These are phyloP conservation scores for Smallanthus sonchifolius DNA, from an alignment of 129 eudicot species.

Conservation along the genomic window DNA sequence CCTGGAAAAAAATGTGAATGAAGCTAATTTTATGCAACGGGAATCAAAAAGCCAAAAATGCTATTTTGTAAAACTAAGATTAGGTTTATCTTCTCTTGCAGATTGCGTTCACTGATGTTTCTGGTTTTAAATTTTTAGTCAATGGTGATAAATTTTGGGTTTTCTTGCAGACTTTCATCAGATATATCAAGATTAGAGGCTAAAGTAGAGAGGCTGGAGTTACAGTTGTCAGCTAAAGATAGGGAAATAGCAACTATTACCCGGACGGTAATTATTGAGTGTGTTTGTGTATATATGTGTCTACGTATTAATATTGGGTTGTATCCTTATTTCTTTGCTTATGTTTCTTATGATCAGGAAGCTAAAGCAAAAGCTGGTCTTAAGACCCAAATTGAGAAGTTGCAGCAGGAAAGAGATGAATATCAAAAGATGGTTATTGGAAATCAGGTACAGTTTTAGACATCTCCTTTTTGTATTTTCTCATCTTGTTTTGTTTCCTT, in stretches of 20 bases:
- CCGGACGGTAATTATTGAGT: slow-evolving; percentile 54
- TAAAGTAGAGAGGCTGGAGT: slow-evolving; percentile 84
- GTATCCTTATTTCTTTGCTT: background rate
- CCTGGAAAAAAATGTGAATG: background rate
- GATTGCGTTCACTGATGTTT: slow-evolving; percentile 6
- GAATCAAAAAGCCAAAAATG: slow-evolving; percentile 13
- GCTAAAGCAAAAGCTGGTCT: slow-evolving; percentile 86
- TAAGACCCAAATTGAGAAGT: slow-evolving; percentile 84
- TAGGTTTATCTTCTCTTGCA: slow-evolving; percentile 8
- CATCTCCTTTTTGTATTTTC: background rate
- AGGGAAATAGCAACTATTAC: slow-evolving; percentile 93
- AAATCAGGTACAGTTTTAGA: slow-evolving; percentile 55
- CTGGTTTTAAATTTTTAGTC: background rate
- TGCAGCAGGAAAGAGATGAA: slow-evolving; percentile 97
- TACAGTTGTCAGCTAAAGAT: slow-evolving; percentile 74
- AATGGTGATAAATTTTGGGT: background rate
- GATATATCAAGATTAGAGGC: slow-evolving; percentile 93
- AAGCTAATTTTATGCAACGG: background rate
- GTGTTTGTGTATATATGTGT: background rate
- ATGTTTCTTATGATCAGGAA: slow-evolving; percentile 47
- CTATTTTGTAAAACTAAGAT: background rate
- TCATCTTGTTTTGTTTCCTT: slow-evolving; percentile 1
- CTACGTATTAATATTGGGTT: background rate
- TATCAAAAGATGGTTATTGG: slow-evolving; percentile 95
- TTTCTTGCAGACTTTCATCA: slow-evolving; percentile 54